These are phyloP conservation scores for Plasmodium malariae DNA, from an alignment of 169 alveolate genomes.

Conservation along the genomic window DNA sequence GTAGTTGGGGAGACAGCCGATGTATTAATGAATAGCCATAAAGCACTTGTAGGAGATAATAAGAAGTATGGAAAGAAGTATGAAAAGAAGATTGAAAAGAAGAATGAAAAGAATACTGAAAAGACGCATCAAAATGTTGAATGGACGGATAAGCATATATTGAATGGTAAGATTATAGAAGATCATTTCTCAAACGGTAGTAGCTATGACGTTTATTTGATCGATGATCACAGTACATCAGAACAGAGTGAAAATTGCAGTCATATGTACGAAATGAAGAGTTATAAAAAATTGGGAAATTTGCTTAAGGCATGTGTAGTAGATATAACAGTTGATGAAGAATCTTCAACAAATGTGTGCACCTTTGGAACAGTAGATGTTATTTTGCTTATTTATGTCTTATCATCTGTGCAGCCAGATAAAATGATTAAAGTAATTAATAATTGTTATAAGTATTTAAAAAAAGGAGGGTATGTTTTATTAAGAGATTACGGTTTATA, in stretches of 20 bases:
- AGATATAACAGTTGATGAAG: constrained; percentile 62
- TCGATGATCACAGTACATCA: not conserved
- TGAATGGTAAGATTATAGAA: not conserved
- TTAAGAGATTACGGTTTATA: constrained; percentile 95
- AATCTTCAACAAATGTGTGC: constrained; percentile 30
- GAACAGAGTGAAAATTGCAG: not conserved
- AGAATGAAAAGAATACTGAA: not conserved
- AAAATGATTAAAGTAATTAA: constrained; percentile 83
- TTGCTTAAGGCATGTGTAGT: constrained; percentile 76
- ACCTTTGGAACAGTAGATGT: constrained; percentile 85
- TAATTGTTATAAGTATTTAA: constrained; percentile 87
- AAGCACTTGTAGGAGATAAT: not conserved
- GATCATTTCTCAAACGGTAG: not conserved
- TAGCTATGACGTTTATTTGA: constrained; percentile 5
- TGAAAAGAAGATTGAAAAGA: not conserved
- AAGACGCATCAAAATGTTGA: not conserved
- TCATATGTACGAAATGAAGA: constrained; percentile 19
- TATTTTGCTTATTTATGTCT: constrained; percentile 90
- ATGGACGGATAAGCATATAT: not conserved
- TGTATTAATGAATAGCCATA: constrained; percentile 16
- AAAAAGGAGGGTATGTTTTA: constrained; percentile 90
- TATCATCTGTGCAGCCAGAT: constrained; percentile 94
- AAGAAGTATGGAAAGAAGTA: not conserved
- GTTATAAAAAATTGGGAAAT: constrained; percentile 63
- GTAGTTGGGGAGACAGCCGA: constrained; percentile 76